Evolutionary conservation across 345 rosid genomes (phyloP).

Genomic region (Moringa oleifera): DNA sequence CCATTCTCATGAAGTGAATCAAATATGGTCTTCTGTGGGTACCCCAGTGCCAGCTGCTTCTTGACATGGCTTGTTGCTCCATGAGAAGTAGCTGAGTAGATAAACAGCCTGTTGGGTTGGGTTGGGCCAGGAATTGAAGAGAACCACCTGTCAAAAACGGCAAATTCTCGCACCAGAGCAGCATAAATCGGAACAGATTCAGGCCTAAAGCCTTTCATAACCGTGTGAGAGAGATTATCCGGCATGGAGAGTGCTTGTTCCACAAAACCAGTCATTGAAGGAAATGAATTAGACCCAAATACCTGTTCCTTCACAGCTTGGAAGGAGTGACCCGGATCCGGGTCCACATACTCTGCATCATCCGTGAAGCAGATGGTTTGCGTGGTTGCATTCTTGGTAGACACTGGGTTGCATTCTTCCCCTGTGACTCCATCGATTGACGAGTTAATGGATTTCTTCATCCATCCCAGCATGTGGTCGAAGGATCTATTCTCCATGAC

Average conservation of each 20-base stretch:
- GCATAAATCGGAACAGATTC: constrained; percentile 68
- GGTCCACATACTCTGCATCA: constrained; percentile 91
- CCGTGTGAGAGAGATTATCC: constrained; percentile 57
- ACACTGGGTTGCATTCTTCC: constrained; percentile 75
- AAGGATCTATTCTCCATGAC: constrained; percentile 92
- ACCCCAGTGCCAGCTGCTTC: constrained; percentile 71
- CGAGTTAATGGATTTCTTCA: constrained; percentile 76
- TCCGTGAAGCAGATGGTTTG: constrained; percentile 70
- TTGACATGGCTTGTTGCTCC: constrained; percentile 86
- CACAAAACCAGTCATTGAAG: constrained; percentile 89
- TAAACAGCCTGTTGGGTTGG: constrained; percentile 87
- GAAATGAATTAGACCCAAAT: constrained; percentile 61
- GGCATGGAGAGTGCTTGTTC: constrained; percentile 88
- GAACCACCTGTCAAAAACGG: constrained; percentile 91
- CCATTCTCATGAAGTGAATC: constrained; percentile 74
- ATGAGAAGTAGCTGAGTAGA: constrained; percentile 91
- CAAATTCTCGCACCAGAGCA: constrained; percentile 59
- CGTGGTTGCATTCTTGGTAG: constrained; percentile 31
- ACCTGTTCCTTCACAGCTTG: constrained; percentile 81
- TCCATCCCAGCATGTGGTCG: constrained; percentile 93
- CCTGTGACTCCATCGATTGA: constrained; percentile 80
- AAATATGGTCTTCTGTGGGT: constrained; percentile 91
- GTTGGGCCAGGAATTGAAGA: constrained; percentile 97
- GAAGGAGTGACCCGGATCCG: constrained; percentile 97
- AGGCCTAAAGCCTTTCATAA: constrained; percentile 84